Percentiles rank a stretch among this genome's conserved stretches.
phyloP scores from a whole-genome alignment of 305 asterid genomes.

The Stenogyne calaminthoides region DNA sequence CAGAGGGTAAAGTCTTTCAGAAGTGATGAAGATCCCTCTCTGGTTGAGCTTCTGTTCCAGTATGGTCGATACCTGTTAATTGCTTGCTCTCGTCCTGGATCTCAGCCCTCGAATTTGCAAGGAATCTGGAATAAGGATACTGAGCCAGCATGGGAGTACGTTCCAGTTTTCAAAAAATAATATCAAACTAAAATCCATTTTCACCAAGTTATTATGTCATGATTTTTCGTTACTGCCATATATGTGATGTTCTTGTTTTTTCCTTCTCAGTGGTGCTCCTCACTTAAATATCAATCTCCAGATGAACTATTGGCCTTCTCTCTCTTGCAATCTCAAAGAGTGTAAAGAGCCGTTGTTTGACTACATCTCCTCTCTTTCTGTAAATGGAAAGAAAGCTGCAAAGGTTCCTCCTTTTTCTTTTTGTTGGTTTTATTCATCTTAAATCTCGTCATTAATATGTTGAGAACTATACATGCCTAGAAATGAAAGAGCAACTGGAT shows the following conservation, averaged over 20 bases:
- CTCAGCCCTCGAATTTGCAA: constrained; percentile 79
- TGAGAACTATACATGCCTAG: background rate
- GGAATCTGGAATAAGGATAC: constrained; percentile 75
- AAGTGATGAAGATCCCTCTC: constrained; percentile 68
- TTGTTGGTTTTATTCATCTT: constrained; percentile 5
- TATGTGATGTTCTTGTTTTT: constrained; percentile 21
- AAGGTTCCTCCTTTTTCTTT: constrained; percentile 42
- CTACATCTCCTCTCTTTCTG: constrained; percentile 60
- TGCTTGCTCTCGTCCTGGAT: constrained; percentile 79
- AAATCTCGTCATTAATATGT: background rate
- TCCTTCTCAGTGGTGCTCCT: constrained; percentile 62
- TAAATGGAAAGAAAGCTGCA: constrained; percentile 71
- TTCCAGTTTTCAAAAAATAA: constrained; percentile 22
- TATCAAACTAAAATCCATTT: constrained; percentile 1
- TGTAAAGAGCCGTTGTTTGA: constrained; percentile 83
- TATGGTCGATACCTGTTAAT: constrained; percentile 75
- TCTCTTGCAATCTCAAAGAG: constrained; percentile 70
- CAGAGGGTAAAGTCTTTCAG: constrained; percentile 63
- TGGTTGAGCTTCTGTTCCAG: constrained; percentile 77
- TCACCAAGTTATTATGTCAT: background rate
- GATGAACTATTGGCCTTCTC: constrained; percentile 89
- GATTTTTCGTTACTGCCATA: constrained; percentile 1
- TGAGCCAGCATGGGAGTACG: constrained; percentile 85
- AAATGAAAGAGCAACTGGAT: background rate
- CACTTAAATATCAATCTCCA: constrained; percentile 88